phyloP scores from a whole-genome alignment of 2,329 filamentous ascomycete species.

The Magnaporthales sp. region DNA sequence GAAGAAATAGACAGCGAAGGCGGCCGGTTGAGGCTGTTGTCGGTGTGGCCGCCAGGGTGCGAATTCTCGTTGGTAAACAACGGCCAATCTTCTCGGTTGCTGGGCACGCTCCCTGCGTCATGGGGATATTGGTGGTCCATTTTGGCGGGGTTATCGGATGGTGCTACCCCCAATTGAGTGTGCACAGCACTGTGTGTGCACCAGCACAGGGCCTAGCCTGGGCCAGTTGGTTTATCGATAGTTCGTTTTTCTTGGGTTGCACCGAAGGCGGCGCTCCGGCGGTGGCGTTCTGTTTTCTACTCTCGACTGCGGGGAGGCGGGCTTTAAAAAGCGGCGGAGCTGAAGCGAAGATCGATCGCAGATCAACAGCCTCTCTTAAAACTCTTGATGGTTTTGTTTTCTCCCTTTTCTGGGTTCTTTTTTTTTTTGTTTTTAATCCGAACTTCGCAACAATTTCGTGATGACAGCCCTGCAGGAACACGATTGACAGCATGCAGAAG shows the following conservation, averaged over 20 bases:
- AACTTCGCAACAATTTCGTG: neutral
- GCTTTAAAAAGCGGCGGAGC: neutral
- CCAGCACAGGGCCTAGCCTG: neutral
- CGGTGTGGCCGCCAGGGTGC: constrained; percentile 8
- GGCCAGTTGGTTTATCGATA: neutral
- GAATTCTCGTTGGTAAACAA: constrained; percentile 8
- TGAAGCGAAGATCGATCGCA: neutral
- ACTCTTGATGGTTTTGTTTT: too few relatives aligned
- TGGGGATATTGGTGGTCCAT: neutral
- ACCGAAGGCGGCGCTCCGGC: neutral
- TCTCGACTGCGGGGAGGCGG: neutral
- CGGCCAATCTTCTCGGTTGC: constrained; percentile 20
- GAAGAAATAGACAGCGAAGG: constrained; percentile 18
- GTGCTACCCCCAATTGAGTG: neutral
- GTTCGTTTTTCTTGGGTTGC: neutral
- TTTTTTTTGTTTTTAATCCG: neutral
- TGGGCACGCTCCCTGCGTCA: constrained; percentile 16
- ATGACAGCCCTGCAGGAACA: neutral
- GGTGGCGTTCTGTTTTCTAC: neutral
- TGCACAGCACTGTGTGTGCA: neutral
- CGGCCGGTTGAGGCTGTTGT: constrained; percentile 12
- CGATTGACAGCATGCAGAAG: neutral
- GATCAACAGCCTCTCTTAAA: neutral
- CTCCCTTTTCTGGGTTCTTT: too few relatives aligned
- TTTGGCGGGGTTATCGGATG: neutral